Conservation (phyloP, 352 stramenopile genomes). For the Pythium grandisporangium region DNA sequence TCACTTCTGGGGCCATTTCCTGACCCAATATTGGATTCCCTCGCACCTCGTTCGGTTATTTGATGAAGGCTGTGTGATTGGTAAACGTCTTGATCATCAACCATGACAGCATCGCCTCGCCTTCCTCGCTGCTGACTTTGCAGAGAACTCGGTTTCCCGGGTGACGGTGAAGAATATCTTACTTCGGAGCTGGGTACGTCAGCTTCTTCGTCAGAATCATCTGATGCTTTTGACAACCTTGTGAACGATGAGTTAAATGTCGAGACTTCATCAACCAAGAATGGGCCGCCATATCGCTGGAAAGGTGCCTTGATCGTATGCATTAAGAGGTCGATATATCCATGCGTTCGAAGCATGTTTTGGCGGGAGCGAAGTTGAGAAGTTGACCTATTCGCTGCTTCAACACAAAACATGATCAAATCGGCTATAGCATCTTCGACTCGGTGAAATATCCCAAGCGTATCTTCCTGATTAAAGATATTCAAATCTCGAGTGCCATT, state of each 20-base stretch:
- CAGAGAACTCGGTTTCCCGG: too few species aligned
- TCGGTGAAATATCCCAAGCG: constrained; percentile 20
- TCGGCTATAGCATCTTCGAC: constrained; percentile 32
- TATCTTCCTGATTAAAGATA: constrained; percentile 24
- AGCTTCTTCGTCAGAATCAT: constrained; percentile 8
- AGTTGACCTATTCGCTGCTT: constrained; percentile 14
- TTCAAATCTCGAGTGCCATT: neutral
- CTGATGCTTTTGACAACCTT: constrained; percentile 2
- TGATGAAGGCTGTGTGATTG: too few species aligned
- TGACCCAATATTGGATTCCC: too few species aligned
- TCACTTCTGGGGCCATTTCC: too few species aligned
- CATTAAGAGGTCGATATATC: constrained; percentile 54
- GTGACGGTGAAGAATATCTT: too few species aligned
- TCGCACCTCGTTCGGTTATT: too few species aligned
- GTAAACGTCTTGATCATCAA: too few species aligned
- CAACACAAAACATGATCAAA: constrained; percentile 34
- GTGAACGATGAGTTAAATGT: constrained; percentile 38
- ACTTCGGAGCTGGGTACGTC: too few species aligned
- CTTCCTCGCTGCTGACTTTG: too few species aligned
- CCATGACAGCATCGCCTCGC: too few species aligned
- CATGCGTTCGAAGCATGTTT: constrained; percentile 41
- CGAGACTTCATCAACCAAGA: constrained; percentile 44
- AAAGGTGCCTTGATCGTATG: constrained; percentile 62
- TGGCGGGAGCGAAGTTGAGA: constrained; percentile 26
- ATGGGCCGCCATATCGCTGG: constrained; percentile 42